Evolutionary conservation across 2,329 filamentous ascomycete genomes (phyloP).

Genomic region (Sporothrix dimorphospora): DNA sequence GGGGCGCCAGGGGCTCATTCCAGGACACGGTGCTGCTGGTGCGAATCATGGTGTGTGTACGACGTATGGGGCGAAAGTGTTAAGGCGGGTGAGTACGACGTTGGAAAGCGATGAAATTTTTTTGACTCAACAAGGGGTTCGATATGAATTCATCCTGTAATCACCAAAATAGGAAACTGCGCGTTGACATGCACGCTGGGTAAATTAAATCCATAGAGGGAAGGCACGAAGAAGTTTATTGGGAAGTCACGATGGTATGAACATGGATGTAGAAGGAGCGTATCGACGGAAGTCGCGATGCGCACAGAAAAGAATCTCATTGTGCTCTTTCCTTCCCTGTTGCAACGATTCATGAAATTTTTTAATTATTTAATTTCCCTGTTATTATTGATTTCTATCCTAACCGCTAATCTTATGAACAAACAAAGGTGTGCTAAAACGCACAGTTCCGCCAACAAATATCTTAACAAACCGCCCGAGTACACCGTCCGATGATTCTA

Average conservation of each 20-base stretch:
- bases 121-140: not conserved
- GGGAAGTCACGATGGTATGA: not conserved
- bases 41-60: not conserved
- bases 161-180: not conserved
- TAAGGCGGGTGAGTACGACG: not conserved
- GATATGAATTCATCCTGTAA: not conserved
- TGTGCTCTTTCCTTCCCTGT: not conserved
- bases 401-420: not conserved
- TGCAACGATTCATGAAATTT: not conserved
- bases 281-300: too few species aligned
- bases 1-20: not conserved
- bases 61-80: not conserved
- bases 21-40: not conserved
- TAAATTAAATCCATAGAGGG: not conserved
- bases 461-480: not conserved
- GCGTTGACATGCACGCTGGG: not conserved
- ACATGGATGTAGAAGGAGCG: not conserved
- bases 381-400: conserved; percentile 12
- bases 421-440: not conserved
- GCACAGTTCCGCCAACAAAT: not conserved
- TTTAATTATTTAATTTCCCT: not conserved
- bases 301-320: not conserved
- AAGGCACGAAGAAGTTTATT: not conserved
- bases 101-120: not conserved
- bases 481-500: not conserved